Conservation (phyloP, 441 rosid species). For the Aleurites moluccanus region DNA sequence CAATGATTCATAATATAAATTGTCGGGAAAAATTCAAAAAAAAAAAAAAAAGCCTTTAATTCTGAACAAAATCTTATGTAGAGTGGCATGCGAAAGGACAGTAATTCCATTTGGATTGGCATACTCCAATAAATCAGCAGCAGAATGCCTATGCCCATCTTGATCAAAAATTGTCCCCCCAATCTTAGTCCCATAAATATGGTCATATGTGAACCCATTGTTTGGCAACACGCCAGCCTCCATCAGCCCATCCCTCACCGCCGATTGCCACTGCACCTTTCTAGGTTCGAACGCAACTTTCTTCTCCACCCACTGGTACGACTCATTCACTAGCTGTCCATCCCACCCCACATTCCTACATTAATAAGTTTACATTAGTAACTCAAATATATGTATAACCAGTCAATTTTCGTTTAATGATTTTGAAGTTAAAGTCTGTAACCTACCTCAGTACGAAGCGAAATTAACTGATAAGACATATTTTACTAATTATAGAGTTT, state of each 20-base stretch:
- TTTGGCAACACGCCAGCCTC: slow-evolving; percentile 68
- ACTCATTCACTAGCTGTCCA: slow-evolving; percentile 59
- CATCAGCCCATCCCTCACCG: slow-evolving; percentile 71
- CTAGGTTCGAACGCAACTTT: slow-evolving; percentile 69
- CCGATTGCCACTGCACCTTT: slow-evolving; percentile 72
- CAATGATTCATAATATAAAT: no score
- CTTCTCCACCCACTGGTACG: slow-evolving; percentile 78
- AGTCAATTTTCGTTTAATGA: no score
- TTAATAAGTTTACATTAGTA: no score
- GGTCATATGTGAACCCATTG: slow-evolving; percentile 89
- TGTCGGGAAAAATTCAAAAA: no score
- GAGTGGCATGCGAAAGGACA: slow-evolving; percentile 66
- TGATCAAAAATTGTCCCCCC: slow-evolving; percentile 85
- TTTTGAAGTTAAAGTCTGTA: no score
- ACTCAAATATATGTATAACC: no score
- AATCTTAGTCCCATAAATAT: slow-evolving; percentile 77
- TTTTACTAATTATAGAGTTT: no score
- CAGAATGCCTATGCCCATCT: slow-evolving; percentile 63
- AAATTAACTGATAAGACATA: no score
- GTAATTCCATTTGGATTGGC: slow-evolving; percentile 61
- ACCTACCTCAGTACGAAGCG: no score
- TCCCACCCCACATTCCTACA: slow-evolving; percentile 69
- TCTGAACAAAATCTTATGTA: slow-evolving; percentile 51
- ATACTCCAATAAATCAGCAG: slow-evolving; percentile 68
- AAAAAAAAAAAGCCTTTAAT: slow-evolving; percentile 35